phyloP scores from a whole-genome alignment of 768 basidiomycete species.

The Tricholoma furcatifolium region DNA sequence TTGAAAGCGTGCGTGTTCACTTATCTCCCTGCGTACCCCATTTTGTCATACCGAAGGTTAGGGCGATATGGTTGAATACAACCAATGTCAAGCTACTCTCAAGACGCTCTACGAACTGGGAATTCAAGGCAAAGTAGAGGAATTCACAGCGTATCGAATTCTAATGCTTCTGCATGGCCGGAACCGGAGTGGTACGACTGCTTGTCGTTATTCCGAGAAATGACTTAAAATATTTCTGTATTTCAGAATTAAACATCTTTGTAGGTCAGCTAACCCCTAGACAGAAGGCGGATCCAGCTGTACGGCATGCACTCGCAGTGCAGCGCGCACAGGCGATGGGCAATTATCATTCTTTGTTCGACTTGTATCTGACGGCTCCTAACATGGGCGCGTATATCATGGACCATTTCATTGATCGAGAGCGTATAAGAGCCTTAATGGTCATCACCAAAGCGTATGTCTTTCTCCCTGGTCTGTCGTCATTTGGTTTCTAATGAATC shows the following conservation, averaged over 20 bases:
- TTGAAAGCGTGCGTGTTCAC: conserved; percentile 66
- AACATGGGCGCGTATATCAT: conserved; percentile 99
- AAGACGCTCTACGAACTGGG: conserved; percentile 91
- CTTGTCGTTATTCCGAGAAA: neutral
- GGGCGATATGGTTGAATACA: conserved; percentile 98
- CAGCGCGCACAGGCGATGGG: conserved; percentile 88
- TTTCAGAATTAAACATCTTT: conserved; percentile 87
- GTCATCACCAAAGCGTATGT: conserved; percentile 93
- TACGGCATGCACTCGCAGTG: conserved; percentile 87
- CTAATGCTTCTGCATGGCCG: conserved; percentile 93
- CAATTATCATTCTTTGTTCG: conserved; percentile 93
- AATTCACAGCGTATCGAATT: conserved; percentile 97
- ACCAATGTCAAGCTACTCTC: conserved; percentile 92
- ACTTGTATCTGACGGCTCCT: conserved; percentile 77
- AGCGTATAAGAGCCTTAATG: conserved; percentile 81
- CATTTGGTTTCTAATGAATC: conserved; percentile 1
- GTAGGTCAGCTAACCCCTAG: conserved; percentile 95
- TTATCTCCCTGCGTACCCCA: conserved; percentile 2
- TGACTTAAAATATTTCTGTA: neutral
- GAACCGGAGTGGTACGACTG: conserved; percentile 80
- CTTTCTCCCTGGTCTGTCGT: neutral
- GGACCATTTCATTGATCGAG: conserved; percentile 96
- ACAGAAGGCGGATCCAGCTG: conserved; percentile 80
- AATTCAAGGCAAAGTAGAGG: conserved; percentile 88
- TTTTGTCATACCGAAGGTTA: conserved; percentile 28